Percentiles rank a stretch among this genome's conserved stretches.
These are phyloP conservation scores for Ogataea parapolymorpha DNA, from an alignment of 805 yeast species.

Conservation along the genomic window DNA sequence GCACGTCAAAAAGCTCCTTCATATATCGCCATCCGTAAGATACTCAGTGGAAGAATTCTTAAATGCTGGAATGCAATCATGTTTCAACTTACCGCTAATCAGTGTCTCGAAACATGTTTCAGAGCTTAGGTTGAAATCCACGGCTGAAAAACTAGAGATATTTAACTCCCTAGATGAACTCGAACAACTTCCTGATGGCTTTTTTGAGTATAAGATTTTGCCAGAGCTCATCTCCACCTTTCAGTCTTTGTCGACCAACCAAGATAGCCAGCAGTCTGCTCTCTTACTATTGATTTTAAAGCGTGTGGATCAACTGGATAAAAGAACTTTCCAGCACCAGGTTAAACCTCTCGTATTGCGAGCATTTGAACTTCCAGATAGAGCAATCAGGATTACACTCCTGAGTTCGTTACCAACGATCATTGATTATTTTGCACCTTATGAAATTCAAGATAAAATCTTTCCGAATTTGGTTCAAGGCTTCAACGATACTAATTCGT, in stretches of 20 bases:
- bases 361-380: slow-evolving; percentile 64
- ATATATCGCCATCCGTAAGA: slow-evolving; percentile 37
- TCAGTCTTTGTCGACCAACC: slow-evolving; percentile 21
- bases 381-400: slow-evolving; percentile 73
- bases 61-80: slow-evolving; percentile 28
- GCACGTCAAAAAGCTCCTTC: slow-evolving; percentile 39
- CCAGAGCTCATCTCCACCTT: slow-evolving; percentile 63
- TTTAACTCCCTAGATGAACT: slow-evolving; percentile 37
- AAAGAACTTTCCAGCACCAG: slow-evolving; percentile 35
- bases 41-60: slow-evolving; percentile 37
- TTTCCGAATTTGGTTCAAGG: slow-evolving; percentile 74
- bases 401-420: slow-evolving; percentile 59
- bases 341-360: slow-evolving; percentile 63
- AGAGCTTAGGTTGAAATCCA: slow-evolving; percentile 51
- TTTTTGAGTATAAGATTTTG: slow-evolving; percentile 58
- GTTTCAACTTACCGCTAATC: slow-evolving; percentile 48
- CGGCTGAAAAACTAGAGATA: slow-evolving; percentile 49
- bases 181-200: slow-evolving; percentile 43
- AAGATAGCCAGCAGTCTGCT: slow-evolving; percentile 24
- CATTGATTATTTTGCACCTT: slow-evolving; percentile 46
- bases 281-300: slow-evolving; percentile 42
- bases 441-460: slow-evolving; percentile 65
- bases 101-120: slow-evolving; percentile 49
- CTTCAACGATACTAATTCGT: slow-evolving; percentile 76
- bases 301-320: slow-evolving; percentile 25